Percentiles rank a stretch among this genome's conserved stretches.
Conservation (phyloP, 1,284 basidiomycete genomes). For the Ganoderma resinaceum region DNA sequence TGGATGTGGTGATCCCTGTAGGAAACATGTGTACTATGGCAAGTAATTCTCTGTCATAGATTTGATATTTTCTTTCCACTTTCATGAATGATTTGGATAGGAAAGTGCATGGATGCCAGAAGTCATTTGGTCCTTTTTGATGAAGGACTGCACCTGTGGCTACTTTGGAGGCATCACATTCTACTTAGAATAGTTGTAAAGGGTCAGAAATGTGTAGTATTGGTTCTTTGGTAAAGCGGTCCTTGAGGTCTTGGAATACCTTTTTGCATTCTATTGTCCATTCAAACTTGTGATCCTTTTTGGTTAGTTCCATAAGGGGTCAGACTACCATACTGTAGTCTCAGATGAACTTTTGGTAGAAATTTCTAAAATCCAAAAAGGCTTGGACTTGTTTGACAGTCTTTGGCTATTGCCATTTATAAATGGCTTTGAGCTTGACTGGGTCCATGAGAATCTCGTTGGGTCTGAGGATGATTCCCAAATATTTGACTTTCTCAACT, state of each 20-base stretch:
- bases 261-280: conserved; percentile 17
- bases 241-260: conserved; percentile 42
- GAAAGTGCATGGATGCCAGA: conserved; percentile 40
- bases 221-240: conserved; percentile 32
- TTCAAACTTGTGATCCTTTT: no score
- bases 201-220: conserved; percentile 33
- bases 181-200: no score
- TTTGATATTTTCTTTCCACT: no score
- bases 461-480: no score
- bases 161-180: conserved; percentile 31
- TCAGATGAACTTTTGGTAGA: conserved; percentile 44
- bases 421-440: conserved; percentile 45
- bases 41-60: no score
- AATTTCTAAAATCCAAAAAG: conserved; percentile 53
- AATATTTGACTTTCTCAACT: no score
- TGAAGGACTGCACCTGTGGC: not conserved
- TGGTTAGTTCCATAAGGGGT: no score
- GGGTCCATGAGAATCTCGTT: conserved; percentile 44
- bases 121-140: not conserved
- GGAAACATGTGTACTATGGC: no score
- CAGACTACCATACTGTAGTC: no score
- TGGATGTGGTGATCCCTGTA: no score
- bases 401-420: conserved; percentile 43
- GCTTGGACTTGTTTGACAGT: conserved; percentile 38
- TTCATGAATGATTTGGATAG: conserved; percentile 40